These are phyloP conservation scores for Martiniozyma abietophila DNA, from an alignment of 805 yeast genomes.

Conservation along the genomic window DNA sequence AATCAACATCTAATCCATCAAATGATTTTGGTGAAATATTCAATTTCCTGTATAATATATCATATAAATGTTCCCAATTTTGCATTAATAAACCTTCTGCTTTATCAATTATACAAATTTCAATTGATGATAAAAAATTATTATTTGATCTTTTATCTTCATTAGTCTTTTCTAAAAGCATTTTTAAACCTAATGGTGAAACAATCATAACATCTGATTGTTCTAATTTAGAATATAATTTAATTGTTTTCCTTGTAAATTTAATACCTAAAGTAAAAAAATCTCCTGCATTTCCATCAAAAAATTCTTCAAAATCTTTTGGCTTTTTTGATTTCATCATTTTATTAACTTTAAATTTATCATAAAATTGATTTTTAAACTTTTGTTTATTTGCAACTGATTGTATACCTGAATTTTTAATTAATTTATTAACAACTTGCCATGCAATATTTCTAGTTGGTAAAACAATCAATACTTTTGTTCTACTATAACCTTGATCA, in stretches of 20 bases:
- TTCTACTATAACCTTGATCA: conserved; percentile 95
- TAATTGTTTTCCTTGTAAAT: conserved; percentile 78
- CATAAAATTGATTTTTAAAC: conserved; percentile 61
- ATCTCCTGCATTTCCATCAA: conserved; percentile 87
- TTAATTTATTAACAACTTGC: conserved; percentile 54
- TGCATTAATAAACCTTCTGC: conserved; percentile 85
- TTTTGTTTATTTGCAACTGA: conserved; percentile 76
- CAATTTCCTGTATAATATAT: conserved; percentile 55
- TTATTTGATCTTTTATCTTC: conserved; percentile 37
- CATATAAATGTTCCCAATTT: conserved; percentile 77
- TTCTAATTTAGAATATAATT: conserved; percentile 75
- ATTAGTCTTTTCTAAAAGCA: conserved; percentile 58
- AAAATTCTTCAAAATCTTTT: conserved; percentile 67
- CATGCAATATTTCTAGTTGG: conserved; percentile 81
- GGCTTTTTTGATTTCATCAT: conserved; percentile 50
- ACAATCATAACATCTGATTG: conserved; percentile 82
- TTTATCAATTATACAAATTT: conserved; percentile 69
- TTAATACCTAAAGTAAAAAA: conserved; percentile 87
- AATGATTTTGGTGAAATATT: conserved; percentile 69
- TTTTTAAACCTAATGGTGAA: conserved; percentile 81
- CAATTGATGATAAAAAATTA: conserved; percentile 86
- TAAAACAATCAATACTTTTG: conserved; percentile 71
- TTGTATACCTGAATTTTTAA: conserved; percentile 53
- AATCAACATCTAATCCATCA: conserved; percentile 63
- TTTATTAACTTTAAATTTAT: conserved; percentile 27